Base-by-base conservation (phyloP, 192 early-diverging fungal species). In the Coemansia sp. region DNA sequence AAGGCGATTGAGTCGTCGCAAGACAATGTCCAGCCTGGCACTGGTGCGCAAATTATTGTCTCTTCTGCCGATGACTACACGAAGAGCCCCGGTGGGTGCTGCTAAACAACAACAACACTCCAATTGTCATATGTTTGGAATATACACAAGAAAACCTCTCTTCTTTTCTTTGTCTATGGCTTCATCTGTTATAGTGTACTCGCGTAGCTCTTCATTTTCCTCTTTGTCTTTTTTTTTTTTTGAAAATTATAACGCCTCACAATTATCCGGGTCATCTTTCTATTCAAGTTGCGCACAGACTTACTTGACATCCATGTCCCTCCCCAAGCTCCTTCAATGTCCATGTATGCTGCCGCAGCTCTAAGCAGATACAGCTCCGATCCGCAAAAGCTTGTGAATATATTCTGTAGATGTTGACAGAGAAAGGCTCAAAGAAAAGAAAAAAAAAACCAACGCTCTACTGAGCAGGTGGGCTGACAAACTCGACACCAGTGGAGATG, bases 1-100 rank as follows among this genome's bases (percentile, higher is more conserved):
- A 97, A 96, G 79, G 95, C 95, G 40, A 86, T 98, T 57, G 94
- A 96, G 83, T 89, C 86, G 64, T 88, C 86, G 70, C 88, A 89
- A 44, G 91, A 93, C 73, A 86, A 86, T 24, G 83, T 88, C 44
- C 85, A 88, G 58, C 90, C 91, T 24, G 89, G 89, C 43, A 85
- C 87, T 60, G 90, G 92, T 31, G 87, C 90, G 55, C 87, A 90
- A 58, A 44, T 57, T 36, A 90, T 94, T 77, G 89, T 94, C 27
- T 87, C 89, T 18, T 72, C 83, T 20, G 77, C 81, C 62, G 86
- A 87, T 62, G 91, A 92, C 66, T 78, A 86, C 62, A 87, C 87
- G 29, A 80, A 88, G 68, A 83, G 85, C 64, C 73, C 82, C 52
- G 83, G 85, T 65, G 87, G 84, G 57, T 90, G 91, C 78, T 93